These are phyloP conservation scores for Blastocystis sp. DNA, from an alignment of 352 stramenopile genomes.

Conservation along the genomic window DNA sequence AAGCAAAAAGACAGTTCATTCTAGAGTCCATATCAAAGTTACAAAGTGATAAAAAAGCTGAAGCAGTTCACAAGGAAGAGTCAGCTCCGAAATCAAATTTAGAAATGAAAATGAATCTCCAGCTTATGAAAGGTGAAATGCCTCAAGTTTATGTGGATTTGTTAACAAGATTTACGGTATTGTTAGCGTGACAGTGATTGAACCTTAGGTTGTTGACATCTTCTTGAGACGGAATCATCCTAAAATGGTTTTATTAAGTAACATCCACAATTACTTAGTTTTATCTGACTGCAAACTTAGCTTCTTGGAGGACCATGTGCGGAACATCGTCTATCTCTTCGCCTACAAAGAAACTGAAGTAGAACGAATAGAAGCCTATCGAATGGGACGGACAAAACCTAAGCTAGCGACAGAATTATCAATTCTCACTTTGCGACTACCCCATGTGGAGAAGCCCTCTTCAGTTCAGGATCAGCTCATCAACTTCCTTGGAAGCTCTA, in stretches of 20 bases:
- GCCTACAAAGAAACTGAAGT: not conserved
- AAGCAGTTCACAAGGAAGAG: not conserved
- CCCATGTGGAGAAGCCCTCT: not conserved
- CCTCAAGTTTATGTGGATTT: slow-evolving; percentile 32
- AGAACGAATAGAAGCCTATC: not conserved
- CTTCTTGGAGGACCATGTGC: slow-evolving; percentile 25
- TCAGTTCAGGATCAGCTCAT: not conserved
- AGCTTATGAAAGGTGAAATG: slow-evolving; percentile 40
- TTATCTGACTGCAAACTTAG: slow-evolving; percentile 51
- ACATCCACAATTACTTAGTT: slow-evolving; percentile 24
- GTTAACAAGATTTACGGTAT: slow-evolving; percentile 7
- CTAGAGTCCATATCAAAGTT: not conserved
- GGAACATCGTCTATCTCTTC: slow-evolving; percentile 43
- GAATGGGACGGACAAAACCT: slow-evolving; percentile 29
- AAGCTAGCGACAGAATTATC: slow-evolving; percentile 10
- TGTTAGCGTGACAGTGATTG: not conserved
- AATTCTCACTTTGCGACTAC: slow-evolving; percentile 10
- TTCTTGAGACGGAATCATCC: slow-evolving; percentile 11
- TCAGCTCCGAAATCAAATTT: not conserved
- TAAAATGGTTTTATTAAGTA: not conserved
- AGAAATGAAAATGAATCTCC: slow-evolving; percentile 33
- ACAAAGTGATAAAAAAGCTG: not conserved
- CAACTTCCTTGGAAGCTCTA: slow-evolving; percentile 23
- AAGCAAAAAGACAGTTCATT: not conserved
- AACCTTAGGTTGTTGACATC: slow-evolving; percentile 1